Evolutionary conservation across 106 monocot species (phyloP).

Genomic region (Acanthochlamys bracteata): DNA sequence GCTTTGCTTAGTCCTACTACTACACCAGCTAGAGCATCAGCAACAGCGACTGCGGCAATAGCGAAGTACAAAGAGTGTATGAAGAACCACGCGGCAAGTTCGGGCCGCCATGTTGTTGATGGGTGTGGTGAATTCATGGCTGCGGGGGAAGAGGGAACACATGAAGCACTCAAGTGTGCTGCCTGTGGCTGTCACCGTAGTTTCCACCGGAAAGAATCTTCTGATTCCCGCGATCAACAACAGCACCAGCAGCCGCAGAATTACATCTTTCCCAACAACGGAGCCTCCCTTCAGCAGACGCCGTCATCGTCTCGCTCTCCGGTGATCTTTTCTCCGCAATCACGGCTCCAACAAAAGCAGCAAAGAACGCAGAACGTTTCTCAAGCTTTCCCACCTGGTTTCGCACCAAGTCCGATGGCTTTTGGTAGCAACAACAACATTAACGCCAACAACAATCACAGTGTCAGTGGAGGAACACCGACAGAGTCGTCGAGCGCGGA

Average conservation of each 20-base stretch:
- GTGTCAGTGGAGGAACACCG: conserved; percentile 7
- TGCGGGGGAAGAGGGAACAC: background rate
- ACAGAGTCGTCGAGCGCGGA: conserved; percentile 27
- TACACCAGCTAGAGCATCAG: background rate
- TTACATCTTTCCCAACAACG: too few species aligned
- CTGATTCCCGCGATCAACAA: background rate
- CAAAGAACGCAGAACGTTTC: background rate
- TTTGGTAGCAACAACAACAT: background rate
- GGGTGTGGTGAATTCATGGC: conserved; percentile 45
- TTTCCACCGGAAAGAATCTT: conserved; percentile 28
- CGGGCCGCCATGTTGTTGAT: conserved; percentile 31
- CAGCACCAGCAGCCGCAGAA: too few species aligned
- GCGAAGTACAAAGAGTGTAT: conserved; percentile 25
- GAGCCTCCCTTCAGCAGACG: conserved; percentile 5
- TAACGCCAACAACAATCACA: too few species aligned
- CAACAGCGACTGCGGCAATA: background rate
- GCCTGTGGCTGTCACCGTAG: conserved; percentile 43
- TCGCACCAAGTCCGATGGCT: background rate
- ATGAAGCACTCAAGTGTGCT: conserved; percentile 21
- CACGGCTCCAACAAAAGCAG: background rate
- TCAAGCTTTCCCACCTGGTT: conserved; percentile 2
- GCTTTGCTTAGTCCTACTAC: background rate
- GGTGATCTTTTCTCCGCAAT: background rate
- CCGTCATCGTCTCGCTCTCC: conserved; percentile 5
- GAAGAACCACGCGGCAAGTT: conserved; percentile 29